Conservation (phyloP, 2,329 filamentous ascomycete species). For the Hypoxylon sp. region DNA sequence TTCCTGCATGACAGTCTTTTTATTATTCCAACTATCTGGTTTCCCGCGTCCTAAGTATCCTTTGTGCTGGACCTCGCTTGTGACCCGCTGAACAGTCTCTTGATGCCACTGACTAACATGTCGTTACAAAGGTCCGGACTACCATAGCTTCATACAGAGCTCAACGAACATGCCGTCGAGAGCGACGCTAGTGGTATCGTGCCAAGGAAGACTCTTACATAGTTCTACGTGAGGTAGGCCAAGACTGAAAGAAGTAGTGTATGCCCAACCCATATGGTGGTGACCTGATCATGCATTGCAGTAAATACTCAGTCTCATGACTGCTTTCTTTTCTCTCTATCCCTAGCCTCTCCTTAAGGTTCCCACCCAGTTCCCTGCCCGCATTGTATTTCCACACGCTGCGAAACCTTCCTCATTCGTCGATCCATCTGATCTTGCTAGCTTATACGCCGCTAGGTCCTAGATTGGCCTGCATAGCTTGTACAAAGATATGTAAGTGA, state of each 20-base stretch:
- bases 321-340: slow-evolving; percentile 44
- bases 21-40: slow-evolving; percentile 40
- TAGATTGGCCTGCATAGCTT: slow-evolving; percentile 37
- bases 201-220: slow-evolving; percentile 16
- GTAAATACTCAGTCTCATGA: slow-evolving; percentile 49
- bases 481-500: slow-evolving; percentile 32
- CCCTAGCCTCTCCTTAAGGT: slow-evolving; percentile 40
- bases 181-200: slow-evolving; percentile 12
- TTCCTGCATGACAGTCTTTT: slow-evolving; percentile 20
- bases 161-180: slow-evolving; percentile 19
- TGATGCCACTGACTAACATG: slow-evolving; percentile 34
- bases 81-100: slow-evolving; percentile 34
- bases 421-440: slow-evolving; percentile 48
- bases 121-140: slow-evolving; percentile 37
- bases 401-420: slow-evolving; percentile 52
- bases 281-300: slow-evolving; percentile 41
- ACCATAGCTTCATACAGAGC: slow-evolving; percentile 26
- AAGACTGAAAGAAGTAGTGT: slow-evolving; percentile 32
- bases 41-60: slow-evolving; percentile 32
- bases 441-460: slow-evolving; percentile 31
- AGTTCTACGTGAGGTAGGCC: slow-evolving; percentile 38
- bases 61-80: slow-evolving; percentile 37
- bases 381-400: slow-evolving; percentile 41
- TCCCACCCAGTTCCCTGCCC: slow-evolving; percentile 41
- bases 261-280: slow-evolving; percentile 30